Evolutionary conservation across 805 yeast genomes (phyloP).

Genomic region (Pichia nanzhaoensis): DNA sequence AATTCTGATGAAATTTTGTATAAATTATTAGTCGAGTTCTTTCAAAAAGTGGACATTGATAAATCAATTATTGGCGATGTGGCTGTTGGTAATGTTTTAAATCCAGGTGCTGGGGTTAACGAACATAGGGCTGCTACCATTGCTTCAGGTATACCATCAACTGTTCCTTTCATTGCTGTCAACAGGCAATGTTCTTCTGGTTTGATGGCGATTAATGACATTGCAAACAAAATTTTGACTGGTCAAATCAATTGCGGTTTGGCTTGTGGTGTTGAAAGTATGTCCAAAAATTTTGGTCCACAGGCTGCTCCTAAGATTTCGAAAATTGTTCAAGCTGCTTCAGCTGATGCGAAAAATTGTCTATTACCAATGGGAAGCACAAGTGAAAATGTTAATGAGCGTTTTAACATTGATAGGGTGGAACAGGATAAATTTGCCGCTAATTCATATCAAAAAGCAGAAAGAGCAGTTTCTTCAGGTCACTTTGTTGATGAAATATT

Average conservation of each 20-base stretch:
- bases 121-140: constrained; percentile 90
- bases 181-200: constrained; percentile 97
- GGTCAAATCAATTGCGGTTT: constrained; percentile 91
- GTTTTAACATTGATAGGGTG: constrained; percentile 55
- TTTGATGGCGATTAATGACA: constrained; percentile 79
- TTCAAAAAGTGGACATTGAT: constrained; percentile 48
- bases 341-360: constrained; percentile 59
- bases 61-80: constrained; percentile 66
- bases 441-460: constrained; percentile 78
- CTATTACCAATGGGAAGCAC: constrained; percentile 95
- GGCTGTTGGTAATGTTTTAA: constrained; percentile 85
- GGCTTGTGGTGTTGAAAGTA: constrained; percentile 90
- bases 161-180: constrained; percentile 71
- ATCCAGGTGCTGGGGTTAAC: constrained; percentile 89
- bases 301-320: constrained; percentile 60
- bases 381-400: constrained; percentile 79
- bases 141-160: constrained; percentile 84
- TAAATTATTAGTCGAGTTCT: constrained; percentile 55
- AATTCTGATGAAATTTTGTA: constrained; percentile 72
- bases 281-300: constrained; percentile 88
- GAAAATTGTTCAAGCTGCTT: constrained; percentile 34
- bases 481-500: constrained; percentile 84
- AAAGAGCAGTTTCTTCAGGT: constrained; percentile 59
- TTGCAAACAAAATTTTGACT: constrained; percentile 77
- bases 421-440: constrained; percentile 91